Conservation (phyloP, 208 protist genomes). For the Jaenimonas drosophilae region DNA sequence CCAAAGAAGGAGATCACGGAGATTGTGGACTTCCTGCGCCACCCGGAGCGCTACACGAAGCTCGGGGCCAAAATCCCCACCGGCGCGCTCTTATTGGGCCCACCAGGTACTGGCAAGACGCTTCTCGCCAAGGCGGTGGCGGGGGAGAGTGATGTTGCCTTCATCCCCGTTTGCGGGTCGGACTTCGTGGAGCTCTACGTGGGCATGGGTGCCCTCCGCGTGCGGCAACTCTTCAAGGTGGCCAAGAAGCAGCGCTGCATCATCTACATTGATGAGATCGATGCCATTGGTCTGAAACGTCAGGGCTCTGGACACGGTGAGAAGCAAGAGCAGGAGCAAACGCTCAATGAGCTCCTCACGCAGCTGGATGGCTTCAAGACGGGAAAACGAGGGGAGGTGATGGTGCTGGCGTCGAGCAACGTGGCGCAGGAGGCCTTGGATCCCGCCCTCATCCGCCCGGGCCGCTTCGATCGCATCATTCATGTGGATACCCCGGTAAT, state of each 20-base stretch:
- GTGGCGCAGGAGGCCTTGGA: constrained; percentile 87
- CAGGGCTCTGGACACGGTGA: constrained; percentile 56
- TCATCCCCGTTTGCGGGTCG: constrained; percentile 89
- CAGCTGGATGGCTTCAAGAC: constrained; percentile 95
- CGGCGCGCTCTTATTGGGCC: constrained; percentile 83
- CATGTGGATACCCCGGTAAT: constrained; percentile 89
- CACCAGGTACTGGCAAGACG: constrained; percentile 93
- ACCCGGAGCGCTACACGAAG: constrained; percentile 58
- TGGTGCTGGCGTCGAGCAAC: constrained; percentile 97
- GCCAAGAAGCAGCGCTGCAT: constrained; percentile 93
- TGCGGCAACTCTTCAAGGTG: constrained; percentile 92
- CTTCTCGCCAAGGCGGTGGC: constrained; percentile 91
- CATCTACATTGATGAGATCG: constrained; percentile 98
- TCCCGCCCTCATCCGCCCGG: constrained; percentile 82
- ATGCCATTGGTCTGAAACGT: constrained; percentile 91
- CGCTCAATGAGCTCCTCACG: constrained; percentile 96
- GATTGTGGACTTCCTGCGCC: constrained; percentile 95
- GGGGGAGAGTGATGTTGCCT: constrained; percentile 85
- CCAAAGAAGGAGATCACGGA: constrained; percentile 95
- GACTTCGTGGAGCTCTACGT: constrained; percentile 97
- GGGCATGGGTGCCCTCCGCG: constrained; percentile 88
- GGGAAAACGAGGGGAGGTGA: constrained; percentile 56
- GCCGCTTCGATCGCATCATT: constrained; percentile 94
- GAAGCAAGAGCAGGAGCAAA: constrained; percentile 95
- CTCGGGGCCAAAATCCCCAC: constrained; percentile 80